These are phyloP conservation scores for Crassisporium funariophilum DNA, from an alignment of 768 basidiomycete genomes.

Conservation along the genomic window DNA sequence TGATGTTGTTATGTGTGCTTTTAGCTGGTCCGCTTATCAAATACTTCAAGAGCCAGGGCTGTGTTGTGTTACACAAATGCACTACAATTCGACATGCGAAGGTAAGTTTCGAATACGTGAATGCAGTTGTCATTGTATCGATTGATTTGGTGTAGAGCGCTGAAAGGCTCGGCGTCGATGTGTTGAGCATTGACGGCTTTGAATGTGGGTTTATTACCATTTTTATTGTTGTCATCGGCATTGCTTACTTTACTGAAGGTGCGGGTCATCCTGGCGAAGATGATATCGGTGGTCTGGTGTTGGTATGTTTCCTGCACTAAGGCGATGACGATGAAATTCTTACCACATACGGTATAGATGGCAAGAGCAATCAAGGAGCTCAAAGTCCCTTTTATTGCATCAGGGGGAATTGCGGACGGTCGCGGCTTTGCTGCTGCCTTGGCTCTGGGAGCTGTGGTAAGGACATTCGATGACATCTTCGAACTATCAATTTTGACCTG, in stretches of 20 bases:
- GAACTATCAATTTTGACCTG: too few species aligned
- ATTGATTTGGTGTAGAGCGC: slow-evolving; percentile 42
- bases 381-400: slow-evolving; percentile 84
- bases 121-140: neutral
- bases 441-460: slow-evolving; percentile 76
- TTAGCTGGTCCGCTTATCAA: slow-evolving; percentile 77
- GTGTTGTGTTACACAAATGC: slow-evolving; percentile 89
- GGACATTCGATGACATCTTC: slow-evolving; percentile 35
- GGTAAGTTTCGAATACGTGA: slow-evolving; percentile 36
- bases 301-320: slow-evolving; percentile 49
- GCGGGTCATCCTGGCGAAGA: slow-evolving; percentile 96
- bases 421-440: slow-evolving; percentile 83
- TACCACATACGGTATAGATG: slow-evolving; percentile 47
- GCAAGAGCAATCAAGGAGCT: slow-evolving; percentile 86
- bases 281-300: slow-evolving; percentile 84
- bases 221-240: too few species aligned
- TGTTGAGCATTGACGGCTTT: slow-evolving; percentile 88
- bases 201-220: slow-evolving; percentile 61
- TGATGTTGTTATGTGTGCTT: neutral
- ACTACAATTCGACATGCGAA: slow-evolving; percentile 86
- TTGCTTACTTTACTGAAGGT: slow-evolving; percentile 44
- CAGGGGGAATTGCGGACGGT: slow-evolving; percentile 88
- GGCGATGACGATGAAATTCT: neutral
- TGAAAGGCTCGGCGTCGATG: slow-evolving; percentile 79
- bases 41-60: slow-evolving; percentile 77